phyloP scores from a whole-genome alignment of 176 grass and related monocot genomes.

The Aegilops longissima region DNA sequence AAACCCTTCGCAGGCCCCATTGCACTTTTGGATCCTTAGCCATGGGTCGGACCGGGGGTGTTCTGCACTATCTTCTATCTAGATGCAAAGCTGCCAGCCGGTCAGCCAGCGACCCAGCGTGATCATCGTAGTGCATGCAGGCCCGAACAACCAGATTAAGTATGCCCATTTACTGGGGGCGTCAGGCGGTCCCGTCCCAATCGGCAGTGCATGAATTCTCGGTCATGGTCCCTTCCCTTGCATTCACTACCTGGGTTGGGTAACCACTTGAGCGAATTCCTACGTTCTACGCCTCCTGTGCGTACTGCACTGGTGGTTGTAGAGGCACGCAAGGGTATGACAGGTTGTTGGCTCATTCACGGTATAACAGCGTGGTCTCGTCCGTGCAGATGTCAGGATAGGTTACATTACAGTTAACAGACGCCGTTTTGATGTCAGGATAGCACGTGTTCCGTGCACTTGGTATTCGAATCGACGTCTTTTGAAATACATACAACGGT shows the following conservation, averaged over 20 bases:
- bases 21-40: background rate
- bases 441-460: too few species aligned
- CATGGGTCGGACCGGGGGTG: background rate
- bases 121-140: background rate
- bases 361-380: too few species aligned
- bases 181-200: conserved; percentile 3
- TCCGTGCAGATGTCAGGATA: too few species aligned
- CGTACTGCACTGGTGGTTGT: background rate
- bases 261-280: background rate
- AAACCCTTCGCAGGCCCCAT: background rate
- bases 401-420: too few species aligned
- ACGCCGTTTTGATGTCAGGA: too few species aligned
- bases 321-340: background rate
- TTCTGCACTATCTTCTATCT: background rate
- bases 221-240: conserved; percentile 13
- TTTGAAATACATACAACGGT: too few species aligned
- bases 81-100: background rate
- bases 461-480: too few species aligned
- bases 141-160: background rate
- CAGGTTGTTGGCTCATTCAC: background rate
- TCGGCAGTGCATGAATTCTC: conserved; percentile 13
- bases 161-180: background rate
- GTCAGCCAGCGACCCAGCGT: background rate
- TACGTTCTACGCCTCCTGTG: background rate
- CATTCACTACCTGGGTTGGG: background rate